Conservation (phyloP, 108 stramenopile genomes). For the Skeletonema potamos region DNA sequence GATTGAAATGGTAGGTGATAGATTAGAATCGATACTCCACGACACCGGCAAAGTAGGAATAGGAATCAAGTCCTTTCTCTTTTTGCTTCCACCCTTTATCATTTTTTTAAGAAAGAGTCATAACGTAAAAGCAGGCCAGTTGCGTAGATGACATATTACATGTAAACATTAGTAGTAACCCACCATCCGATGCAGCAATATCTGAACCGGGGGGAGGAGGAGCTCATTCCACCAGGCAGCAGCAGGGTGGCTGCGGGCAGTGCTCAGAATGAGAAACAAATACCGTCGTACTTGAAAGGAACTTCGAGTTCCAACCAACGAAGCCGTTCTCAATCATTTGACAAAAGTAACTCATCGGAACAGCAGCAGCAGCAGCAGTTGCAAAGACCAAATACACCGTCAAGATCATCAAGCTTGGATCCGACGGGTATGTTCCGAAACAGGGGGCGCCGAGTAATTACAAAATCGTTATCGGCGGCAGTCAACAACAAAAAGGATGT, state of each 20-base stretch:
- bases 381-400: neutral
- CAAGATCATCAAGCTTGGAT: constrained; percentile 8
- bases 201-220: neutral
- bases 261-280: neutral
- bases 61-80: too few relatives aligned
- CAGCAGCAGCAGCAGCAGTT: neutral
- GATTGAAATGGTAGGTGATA: neutral
- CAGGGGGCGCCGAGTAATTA: constrained; percentile 35
- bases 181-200: neutral
- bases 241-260: neutral
- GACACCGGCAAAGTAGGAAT: too few relatives aligned
- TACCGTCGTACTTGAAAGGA: neutral
- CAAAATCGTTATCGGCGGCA: neutral
- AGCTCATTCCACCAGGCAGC: too few relatives aligned
- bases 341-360: neutral
- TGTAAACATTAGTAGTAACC: too few relatives aligned
- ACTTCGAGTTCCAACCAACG: neutral
- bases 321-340: neutral
- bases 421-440: constrained; percentile 53
- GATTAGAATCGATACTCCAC: too few relatives aligned
- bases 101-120: too few relatives aligned
- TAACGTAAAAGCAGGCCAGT: too few relatives aligned
- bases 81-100: too few relatives aligned
- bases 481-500: neutral
- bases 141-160: too few relatives aligned